Evolutionary conservation across 176 grass and related monocot species (phyloP), one percentile per base, ranked within the genome.

Genomic region (Triticum dicoccoides): DNA sequence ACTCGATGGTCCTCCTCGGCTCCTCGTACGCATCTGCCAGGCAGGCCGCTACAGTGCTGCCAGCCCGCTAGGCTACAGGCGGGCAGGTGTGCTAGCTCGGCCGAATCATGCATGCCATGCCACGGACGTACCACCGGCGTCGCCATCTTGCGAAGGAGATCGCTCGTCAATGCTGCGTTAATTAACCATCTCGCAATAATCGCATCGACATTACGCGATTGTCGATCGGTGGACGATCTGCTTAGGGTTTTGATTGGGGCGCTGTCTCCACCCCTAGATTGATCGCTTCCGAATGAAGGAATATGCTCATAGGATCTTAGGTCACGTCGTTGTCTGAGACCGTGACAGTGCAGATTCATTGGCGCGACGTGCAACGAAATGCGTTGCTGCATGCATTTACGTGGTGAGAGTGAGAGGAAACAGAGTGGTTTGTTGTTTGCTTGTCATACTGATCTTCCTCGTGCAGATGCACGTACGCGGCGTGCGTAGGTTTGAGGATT

Each of bases 371-470:
- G 9, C 44, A 24, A 52, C 87, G 74, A 30, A 27, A 33, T 17
- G 82, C 32, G 15, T 9, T 35, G 5, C 2, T 4, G 42, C 17
- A 10, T n/a, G 41, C 62, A 79, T 83, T 90, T 13, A 79, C 20
- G 42, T 11, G 12, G 73, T 44, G 84, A 90, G 23, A 79, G 41
- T 7, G 84, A 86, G 80, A 86, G 79, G 56, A 78, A 89, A 89
- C 82, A 3, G 45, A 24, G 10, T 64, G 8, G 0, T 4, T 79
- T 20, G 10, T 49, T 71, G 37, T 14, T 71, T 44, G 30, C 14
- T 17, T 52, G 4, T 52, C 49, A 52, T 52, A 6, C 14, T 37
- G 13, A 42, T 61, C 51, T 83, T 70, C 61, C 79, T 44, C 69
- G 5, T 69, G 9, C 61, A 9, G 2, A 1, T 15, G 44, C 11